Evolutionary conservation across 2,329 filamentous ascomycete genomes (phyloP), one percentile per base, ranked within the genome.

Genomic region (Xylariales sp.): DNA sequence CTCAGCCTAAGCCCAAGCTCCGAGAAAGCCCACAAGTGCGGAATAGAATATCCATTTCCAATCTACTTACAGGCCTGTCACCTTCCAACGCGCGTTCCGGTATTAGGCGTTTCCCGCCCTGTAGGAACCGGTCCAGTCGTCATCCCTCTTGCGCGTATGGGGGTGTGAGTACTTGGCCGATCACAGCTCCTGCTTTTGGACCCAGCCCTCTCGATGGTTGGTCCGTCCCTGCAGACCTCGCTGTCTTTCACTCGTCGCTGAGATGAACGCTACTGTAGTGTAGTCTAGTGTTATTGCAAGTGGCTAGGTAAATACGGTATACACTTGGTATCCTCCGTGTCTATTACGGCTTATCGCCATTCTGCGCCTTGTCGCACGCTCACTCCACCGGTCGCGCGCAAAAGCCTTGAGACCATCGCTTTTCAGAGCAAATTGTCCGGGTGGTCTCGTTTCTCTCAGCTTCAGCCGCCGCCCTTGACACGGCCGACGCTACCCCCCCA

Each of bases 141-240:
- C 68, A 62, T 66, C 67, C 65, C 34, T 48, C 60, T 50, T 32
- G 46, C 39, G 18, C 34, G n/a, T 30, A 65, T 65, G 61, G 62
- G 50, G 50, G 53, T 67, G 64, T 73, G 69, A 69, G 68, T 65
- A 58, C 70, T 71, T 70, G 71, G 71, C 72, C 73, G 70, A 70
- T 71, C 65, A 74, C 69, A 69, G 71, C 75, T 75, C 72, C 74
- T 71, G 71, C 71, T 70, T 75, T 72, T 73, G 71, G 71, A 74
- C 69, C 72, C 72, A 73, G 66, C 64, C 72, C 71, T 60, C 68
- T 68, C 70, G 70, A 72, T 77, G 74, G 74, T 76, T 76, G 74
- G 74, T 71, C 74, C 72, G 71, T 73, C 61, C 61, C 68, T 67
- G 62, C 65, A 62, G 64, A 49, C 62, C 65, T 65, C 69, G 71